Conservation (phyloP, 1,284 basidiomycete genomes). For the Cryptococcus floricola region DNA sequence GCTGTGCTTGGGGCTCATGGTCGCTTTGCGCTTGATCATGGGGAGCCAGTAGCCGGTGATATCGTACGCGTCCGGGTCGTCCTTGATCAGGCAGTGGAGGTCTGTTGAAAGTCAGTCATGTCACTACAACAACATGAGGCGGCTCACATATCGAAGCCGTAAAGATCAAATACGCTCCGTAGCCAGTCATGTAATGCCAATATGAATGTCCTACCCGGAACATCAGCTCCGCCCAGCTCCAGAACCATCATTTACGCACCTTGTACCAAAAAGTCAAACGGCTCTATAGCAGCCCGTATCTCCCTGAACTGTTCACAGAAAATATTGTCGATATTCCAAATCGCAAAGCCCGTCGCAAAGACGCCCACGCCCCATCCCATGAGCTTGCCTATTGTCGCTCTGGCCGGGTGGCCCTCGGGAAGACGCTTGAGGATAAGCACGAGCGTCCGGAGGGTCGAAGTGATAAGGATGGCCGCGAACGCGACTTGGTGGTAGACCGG, state of each 20-base stretch:
- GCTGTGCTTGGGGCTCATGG: no score
- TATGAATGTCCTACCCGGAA: constrained; percentile 46
- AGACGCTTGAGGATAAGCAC: constrained; percentile 32
- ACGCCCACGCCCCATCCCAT: constrained; percentile 34
- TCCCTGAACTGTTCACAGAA: constrained; percentile 47
- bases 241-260: constrained; percentile 19
- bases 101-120: background rate
- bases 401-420: constrained; percentile 21
- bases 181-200: constrained; percentile 55
- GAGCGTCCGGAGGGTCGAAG: constrained; percentile 32
- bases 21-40: no score
- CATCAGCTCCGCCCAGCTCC: background rate
- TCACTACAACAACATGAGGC: background rate
- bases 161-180: constrained; percentile 51
- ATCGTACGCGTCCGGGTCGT: constrained; percentile 6
- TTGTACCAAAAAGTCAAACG: constrained; percentile 38
- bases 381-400: constrained; percentile 27
- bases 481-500: constrained; percentile 56
- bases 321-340: constrained; percentile 57
- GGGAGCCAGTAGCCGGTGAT: constrained; percentile 3
- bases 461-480: constrained; percentile 51
- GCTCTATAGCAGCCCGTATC: constrained; percentile 22
- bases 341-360: constrained; percentile 50
- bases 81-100: constrained; percentile 13
- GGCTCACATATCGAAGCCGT: constrained; percentile 44